A percentile compares a stretch with the other conserved stretches of the same genome.
Conservation (phyloP, 1,139 yeast species). For the Zygoascus sp. region DNA sequence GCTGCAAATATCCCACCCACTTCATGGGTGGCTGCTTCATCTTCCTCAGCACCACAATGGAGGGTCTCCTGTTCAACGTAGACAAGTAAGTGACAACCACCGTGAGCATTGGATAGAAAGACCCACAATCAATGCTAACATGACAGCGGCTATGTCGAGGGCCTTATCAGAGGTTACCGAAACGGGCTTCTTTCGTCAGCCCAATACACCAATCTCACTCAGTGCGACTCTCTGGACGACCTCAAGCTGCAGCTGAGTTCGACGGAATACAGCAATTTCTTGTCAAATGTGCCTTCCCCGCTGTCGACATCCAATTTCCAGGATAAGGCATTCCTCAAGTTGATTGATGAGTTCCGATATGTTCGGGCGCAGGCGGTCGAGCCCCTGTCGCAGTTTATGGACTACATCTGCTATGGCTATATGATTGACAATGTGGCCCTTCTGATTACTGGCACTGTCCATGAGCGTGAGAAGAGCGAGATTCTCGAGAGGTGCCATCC, state of each 20-base stretch:
- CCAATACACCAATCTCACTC: constrained; percentile 88
- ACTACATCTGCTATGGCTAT: constrained; percentile 88
- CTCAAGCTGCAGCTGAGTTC: constrained; percentile 89
- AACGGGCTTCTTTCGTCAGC: constrained; percentile 71
- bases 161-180: constrained; percentile 89
- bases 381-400: constrained; percentile 74
- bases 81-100: constrained; percentile 44
- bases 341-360: constrained; percentile 81
- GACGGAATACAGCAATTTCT: constrained; percentile 90
- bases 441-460: constrained; percentile 95
- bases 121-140: neutral
- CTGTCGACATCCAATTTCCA: constrained; percentile 80
- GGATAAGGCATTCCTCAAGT: constrained; percentile 66
- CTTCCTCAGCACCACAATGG: constrained; percentile 46
- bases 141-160: constrained; percentile 79
- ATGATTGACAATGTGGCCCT: constrained; percentile 97
- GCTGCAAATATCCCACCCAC: too few relatives aligned
- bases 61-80: constrained; percentile 80
- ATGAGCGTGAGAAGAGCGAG: constrained; percentile 86
- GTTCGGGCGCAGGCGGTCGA: constrained; percentile 80
- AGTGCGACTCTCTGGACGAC: constrained; percentile 93
- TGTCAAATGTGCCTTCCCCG: constrained; percentile 77
- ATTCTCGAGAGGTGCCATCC: constrained; percentile 90
- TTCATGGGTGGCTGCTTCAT: constrained; percentile 2
- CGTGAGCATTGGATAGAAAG: neutral